Evolutionary conservation across 2,329 filamentous ascomycete genomes (phyloP).

Genomic region (Neospermospora avenae): DNA sequence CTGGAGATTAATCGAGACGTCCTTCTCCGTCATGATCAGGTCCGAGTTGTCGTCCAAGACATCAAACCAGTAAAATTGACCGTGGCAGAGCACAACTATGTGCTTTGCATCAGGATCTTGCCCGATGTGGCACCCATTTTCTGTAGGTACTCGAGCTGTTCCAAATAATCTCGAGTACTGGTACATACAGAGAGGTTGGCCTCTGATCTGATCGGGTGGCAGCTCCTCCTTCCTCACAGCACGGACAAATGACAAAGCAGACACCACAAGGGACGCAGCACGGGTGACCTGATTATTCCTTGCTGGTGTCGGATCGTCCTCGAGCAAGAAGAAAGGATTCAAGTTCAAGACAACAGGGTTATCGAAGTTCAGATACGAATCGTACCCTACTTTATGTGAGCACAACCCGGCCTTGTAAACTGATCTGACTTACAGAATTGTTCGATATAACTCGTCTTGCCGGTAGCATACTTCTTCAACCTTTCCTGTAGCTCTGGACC

Average conservation of each 20-base stretch:
- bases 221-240: conserved; percentile 92
- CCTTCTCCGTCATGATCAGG: conserved; percentile 94
- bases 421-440: conserved; percentile 77
- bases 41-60: conserved; percentile 93
- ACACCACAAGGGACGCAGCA: conserved; percentile 87
- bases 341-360: conserved; percentile 96
- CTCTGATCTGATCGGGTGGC: conserved; percentile 80
- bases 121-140: conserved; percentile 92
- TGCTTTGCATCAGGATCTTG: conserved; percentile 93
- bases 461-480: conserved; percentile 83
- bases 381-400: conserved; percentile 68
- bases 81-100: conserved; percentile 86
- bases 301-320: conserved; percentile 95
- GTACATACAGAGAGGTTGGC: conserved; percentile 92
- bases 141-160: conserved; percentile 89
- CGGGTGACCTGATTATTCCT: conserved; percentile 95
- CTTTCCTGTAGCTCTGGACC: conserved; percentile 84
- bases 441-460: conserved; percentile 94
- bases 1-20: conserved; percentile 85
- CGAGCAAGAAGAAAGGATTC: conserved; percentile 95
- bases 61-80: conserved; percentile 99
- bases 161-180: conserved; percentile 95
- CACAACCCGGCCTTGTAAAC: not conserved
- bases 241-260: conserved; percentile 85
- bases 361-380: conserved; percentile 96